These are phyloP conservation scores for Paecilomyces dactylethromorphus DNA, from an alignment of 2,329 filamentous ascomycete species.

Conservation along the genomic window DNA sequence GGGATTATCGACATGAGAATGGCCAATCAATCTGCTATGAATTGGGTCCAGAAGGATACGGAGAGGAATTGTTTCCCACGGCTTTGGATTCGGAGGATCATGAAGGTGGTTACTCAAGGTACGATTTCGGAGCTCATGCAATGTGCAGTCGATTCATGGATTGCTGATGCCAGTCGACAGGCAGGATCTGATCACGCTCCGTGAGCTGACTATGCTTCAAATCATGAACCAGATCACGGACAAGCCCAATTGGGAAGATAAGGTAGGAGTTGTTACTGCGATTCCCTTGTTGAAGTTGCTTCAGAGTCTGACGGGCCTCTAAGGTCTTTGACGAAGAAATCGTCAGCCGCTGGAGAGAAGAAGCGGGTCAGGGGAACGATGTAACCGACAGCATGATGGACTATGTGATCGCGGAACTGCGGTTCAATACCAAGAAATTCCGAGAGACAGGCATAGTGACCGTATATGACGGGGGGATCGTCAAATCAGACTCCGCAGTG, in stretches of 20 bases:
- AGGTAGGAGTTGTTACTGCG: slow-evolving; percentile 16
- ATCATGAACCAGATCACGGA: slow-evolving; percentile 39
- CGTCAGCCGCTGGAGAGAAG: slow-evolving; percentile 26
- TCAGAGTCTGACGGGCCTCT: not conserved
- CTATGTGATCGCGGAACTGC: slow-evolving; percentile 42
- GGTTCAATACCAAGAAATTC: slow-evolving; percentile 40
- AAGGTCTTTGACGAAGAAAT: slow-evolving; percentile 30
- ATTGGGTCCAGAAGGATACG: not conserved
- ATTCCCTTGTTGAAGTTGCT: not conserved
- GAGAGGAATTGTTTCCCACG: not conserved
- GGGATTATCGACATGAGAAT: not conserved
- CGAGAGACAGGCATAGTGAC: slow-evolving; percentile 34
- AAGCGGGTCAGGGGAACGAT: slow-evolving; percentile 16
- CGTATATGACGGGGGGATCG: slow-evolving; percentile 41
- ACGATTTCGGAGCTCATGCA: not conserved
- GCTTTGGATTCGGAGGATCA: not conserved
- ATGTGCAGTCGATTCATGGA: not conserved
- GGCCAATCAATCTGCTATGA: not conserved
- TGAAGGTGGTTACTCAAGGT: not conserved
- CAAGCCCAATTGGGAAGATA: slow-evolving; percentile 36
- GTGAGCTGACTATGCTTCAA: slow-evolving; percentile 35
- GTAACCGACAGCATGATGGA: slow-evolving; percentile 30
- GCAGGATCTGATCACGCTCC: slow-evolving; percentile 10
- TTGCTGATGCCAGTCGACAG: not conserved
- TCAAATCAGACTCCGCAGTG: slow-evolving; percentile 50